Evolutionary conservation across 75 land plant species (phyloP).

Genomic region (Ceratopteris richardii): DNA sequence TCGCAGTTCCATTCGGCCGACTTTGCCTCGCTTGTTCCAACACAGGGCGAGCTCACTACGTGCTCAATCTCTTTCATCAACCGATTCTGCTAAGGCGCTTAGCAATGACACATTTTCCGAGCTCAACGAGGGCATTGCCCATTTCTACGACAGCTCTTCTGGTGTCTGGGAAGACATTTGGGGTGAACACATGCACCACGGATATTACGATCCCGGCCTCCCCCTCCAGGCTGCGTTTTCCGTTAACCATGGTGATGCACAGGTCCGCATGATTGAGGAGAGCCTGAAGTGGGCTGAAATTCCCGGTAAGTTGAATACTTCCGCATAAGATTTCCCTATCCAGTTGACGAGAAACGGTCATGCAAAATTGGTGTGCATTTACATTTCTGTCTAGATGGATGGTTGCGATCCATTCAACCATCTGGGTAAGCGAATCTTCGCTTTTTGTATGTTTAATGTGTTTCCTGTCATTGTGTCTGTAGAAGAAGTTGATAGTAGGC

Average conservation of each 20-base stretch:
- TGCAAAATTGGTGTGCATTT: too few species aligned
- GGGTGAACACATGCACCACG: conserved; percentile 99
- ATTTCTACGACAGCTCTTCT: conserved; percentile 64
- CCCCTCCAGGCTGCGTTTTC: neutral
- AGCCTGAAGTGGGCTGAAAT: conserved; percentile 66
- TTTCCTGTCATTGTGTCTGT: neutral
- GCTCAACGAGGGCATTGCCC: conserved; percentile 53
- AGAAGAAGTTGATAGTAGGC: conserved; percentile 41
- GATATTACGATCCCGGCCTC: conserved; percentile 59
- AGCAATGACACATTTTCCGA: conserved; percentile 15
- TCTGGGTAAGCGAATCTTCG: too few species aligned
- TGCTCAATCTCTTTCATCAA: too few species aligned
- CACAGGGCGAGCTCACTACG: too few species aligned
- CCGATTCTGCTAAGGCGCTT: too few species aligned
- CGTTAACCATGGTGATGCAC: conserved; percentile 67
- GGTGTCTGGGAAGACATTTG: conserved; percentile 69
- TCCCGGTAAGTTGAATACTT: conserved; percentile 51
- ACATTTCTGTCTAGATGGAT: too few species aligned
- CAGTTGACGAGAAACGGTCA: too few species aligned
- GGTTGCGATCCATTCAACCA: too few species aligned
- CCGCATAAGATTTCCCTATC: too few species aligned
- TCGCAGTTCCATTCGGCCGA: too few species aligned
- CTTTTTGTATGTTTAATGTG: too few species aligned
- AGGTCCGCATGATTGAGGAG: conserved; percentile 89
- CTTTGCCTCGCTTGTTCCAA: too few species aligned